Evolutionary conservation across 2,329 filamentous ascomycete genomes (phyloP).

Genomic region (Raffaelea deltoideospora): DNA sequence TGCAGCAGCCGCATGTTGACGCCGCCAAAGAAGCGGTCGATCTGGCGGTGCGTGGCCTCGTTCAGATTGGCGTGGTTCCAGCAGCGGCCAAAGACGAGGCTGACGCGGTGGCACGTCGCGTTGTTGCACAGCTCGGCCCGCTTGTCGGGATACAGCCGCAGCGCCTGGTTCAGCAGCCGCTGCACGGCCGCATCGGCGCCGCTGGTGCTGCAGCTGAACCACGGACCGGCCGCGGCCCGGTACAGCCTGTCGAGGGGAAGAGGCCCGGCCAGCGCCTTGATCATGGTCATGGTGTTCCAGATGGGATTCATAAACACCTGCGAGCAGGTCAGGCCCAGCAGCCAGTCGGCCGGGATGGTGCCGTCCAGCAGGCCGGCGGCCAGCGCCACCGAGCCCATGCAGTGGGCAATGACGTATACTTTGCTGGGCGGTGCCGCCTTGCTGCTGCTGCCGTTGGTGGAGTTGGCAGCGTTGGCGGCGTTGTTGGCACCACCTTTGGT

Average conservation of each 20-base stretch:
- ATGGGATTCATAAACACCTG: conserved; percentile 51
- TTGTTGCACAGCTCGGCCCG: conserved; percentile 44
- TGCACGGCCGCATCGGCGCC: conserved; percentile 32
- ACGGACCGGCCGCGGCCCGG: conserved; percentile 29
- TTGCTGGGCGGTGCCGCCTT: conserved; percentile 11
- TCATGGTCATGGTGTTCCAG: conserved; percentile 39
- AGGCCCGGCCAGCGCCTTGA: conserved; percentile 35
- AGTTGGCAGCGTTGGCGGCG: too few species aligned
- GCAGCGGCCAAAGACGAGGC: conserved; percentile 44
- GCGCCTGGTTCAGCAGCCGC: conserved; percentile 34
- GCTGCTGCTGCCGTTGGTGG: too few species aligned
- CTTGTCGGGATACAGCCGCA: conserved; percentile 41
- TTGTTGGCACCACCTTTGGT: too few species aligned
- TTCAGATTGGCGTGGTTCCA: conserved; percentile 54
- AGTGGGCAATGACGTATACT: conserved; percentile 46
- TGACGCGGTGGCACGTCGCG: conserved; percentile 43
- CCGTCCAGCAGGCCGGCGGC: conserved; percentile 45
- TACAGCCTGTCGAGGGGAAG: conserved; percentile 36
- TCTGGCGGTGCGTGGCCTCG: conserved; percentile 46
- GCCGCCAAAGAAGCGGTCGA: conserved; percentile 47
- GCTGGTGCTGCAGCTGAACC: conserved; percentile 37
- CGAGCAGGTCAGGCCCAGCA: conserved; percentile 40
- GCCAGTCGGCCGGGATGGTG: conserved; percentile 39
- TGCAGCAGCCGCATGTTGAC: conserved; percentile 43
- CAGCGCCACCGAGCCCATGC: conserved; percentile 47